A percentile compares a stretch with the other conserved stretches of the same genome.
Evolutionary conservation across 768 basidiomycete species (phyloP).

Genomic region (Russula emetica): DNA sequence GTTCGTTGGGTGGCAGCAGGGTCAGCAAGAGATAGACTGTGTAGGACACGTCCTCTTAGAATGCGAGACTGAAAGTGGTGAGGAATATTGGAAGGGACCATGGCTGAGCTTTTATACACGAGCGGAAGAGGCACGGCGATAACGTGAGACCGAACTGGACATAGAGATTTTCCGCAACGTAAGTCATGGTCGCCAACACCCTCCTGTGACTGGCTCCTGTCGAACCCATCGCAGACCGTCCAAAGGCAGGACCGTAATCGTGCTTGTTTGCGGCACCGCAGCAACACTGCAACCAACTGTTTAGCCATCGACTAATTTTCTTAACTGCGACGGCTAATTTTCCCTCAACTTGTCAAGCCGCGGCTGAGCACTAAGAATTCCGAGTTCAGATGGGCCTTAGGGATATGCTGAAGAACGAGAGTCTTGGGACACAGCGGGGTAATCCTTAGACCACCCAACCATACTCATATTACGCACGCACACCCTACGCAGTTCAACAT

Average conservation of each 20-base stretch:
- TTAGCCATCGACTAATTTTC: too few relatives aligned
- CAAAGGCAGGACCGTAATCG: too few relatives aligned
- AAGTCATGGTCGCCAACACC: neutral
- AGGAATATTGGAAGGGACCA: neutral
- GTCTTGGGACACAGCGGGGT: too few relatives aligned
- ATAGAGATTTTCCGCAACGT: neutral
- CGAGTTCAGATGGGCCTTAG: too few relatives aligned
- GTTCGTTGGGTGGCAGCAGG: neutral
- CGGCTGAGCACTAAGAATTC: too few relatives aligned
- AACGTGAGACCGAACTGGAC: neutral
- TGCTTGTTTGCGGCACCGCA: neutral
- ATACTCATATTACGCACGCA: too few relatives aligned
- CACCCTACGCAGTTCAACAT: too few relatives aligned
- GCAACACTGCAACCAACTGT: neutral
- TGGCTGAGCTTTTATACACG: slow-evolving; percentile 6
- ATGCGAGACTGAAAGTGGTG: neutral
- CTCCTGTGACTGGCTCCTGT: neutral
- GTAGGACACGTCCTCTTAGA: too few relatives aligned
- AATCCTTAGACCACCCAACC: too few relatives aligned
- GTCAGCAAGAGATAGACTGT: neutral
- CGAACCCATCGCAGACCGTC: neutral
- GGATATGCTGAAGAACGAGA: too few relatives aligned
- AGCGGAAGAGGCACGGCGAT: neutral
- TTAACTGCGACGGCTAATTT: too few relatives aligned
- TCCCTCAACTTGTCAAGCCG: neutral